A percentile compares a stretch with the other conserved stretches of the same genome.
phyloP scores from a whole-genome alignment of 116 monocot genomes.

The Papilionanthe hybrid region DNA sequence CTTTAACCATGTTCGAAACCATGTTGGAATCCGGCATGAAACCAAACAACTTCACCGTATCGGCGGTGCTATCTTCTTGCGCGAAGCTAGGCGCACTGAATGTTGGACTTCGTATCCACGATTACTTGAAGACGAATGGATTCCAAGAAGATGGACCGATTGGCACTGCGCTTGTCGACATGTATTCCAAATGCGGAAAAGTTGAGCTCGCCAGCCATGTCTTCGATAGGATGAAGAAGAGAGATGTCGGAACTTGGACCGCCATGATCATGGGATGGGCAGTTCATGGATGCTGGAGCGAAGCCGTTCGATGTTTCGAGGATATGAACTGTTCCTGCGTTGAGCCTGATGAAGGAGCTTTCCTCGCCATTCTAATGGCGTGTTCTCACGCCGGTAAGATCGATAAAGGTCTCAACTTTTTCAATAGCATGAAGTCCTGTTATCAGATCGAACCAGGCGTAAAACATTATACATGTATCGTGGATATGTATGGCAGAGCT shows the following conservation, averaged over 20 bases:
- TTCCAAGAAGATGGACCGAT: conserved; percentile 8
- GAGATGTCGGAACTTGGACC: conserved; percentile 22
- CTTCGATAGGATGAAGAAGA: conserved; percentile 20
- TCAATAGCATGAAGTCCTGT: conserved; percentile 21
- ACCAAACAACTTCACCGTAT: conserved; percentile 22
- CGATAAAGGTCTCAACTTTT: conserved; percentile 18
- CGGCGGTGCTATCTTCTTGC: conserved; percentile 23
- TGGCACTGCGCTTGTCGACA: conserved; percentile 32
- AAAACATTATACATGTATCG: conserved; percentile 34
- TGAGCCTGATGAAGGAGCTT: conserved; percentile 26
- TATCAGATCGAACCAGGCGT: conserved; percentile 19
- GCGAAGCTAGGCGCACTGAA: conserved; percentile 26
- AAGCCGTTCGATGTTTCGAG: conserved; percentile 24
- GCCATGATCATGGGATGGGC: conserved; percentile 35
- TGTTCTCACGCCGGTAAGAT: conserved; percentile 30
- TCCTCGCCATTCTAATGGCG: conserved; percentile 22
- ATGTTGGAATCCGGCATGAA: conserved; percentile 21
- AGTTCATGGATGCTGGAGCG: conserved; percentile 17
- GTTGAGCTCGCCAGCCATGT: conserved; percentile 20
- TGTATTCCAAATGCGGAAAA: conserved; percentile 40
- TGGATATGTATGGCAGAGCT: conserved; percentile 31
- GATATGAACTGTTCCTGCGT: conserved; percentile 17
- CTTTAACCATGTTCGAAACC: conserved; percentile 11
- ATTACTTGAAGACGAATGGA: conserved; percentile 12
- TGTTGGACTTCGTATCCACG: conserved; percentile 19